phyloP scores from a whole-genome alignment of 441 rosid species.

The Raphanus hybrid region DNA sequence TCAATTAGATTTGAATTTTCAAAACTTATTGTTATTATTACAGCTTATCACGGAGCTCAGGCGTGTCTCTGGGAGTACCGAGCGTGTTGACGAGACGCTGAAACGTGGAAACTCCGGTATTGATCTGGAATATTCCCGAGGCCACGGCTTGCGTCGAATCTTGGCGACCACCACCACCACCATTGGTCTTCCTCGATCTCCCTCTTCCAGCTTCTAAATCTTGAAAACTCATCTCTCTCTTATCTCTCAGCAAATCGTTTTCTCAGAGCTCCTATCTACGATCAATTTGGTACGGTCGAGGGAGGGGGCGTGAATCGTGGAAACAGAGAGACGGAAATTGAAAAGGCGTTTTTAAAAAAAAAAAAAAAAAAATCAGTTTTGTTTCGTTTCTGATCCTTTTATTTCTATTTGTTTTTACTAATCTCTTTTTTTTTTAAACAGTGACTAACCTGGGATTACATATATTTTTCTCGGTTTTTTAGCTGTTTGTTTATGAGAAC shows the following conservation, averaged over 20 bases:
- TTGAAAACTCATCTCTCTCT: constrained; percentile 77
- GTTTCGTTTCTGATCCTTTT: background rate
- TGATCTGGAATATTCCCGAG: constrained; percentile 95
- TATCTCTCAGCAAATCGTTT: background rate
- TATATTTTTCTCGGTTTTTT: no score
- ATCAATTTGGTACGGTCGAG: constrained; percentile 17
- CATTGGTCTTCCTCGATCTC: constrained; percentile 55
- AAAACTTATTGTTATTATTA: background rate
- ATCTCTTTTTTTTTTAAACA: no score
- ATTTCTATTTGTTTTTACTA: background rate
- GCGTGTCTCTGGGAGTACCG: constrained; percentile 94
- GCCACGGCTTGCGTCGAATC: constrained; percentile 88
- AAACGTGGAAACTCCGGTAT: constrained; percentile 87
- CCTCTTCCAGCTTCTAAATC: constrained; percentile 81
- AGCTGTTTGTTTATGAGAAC: no score
- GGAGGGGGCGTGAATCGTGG: constrained; percentile 36
- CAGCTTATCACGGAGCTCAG: constrained; percentile 98
- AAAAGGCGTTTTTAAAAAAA: background rate
- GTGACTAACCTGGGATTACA: no score
- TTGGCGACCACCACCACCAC: constrained; percentile 31
- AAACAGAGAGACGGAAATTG: constrained; percentile 21
- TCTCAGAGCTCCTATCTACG: background rate
- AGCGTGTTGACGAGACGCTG: constrained; percentile 90
- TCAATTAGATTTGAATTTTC: background rate
- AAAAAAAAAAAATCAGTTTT: background rate